These are phyloP conservation scores for Diddensiella caesifluorescens DNA, from an alignment of 805 yeast species.

Conservation along the genomic window DNA sequence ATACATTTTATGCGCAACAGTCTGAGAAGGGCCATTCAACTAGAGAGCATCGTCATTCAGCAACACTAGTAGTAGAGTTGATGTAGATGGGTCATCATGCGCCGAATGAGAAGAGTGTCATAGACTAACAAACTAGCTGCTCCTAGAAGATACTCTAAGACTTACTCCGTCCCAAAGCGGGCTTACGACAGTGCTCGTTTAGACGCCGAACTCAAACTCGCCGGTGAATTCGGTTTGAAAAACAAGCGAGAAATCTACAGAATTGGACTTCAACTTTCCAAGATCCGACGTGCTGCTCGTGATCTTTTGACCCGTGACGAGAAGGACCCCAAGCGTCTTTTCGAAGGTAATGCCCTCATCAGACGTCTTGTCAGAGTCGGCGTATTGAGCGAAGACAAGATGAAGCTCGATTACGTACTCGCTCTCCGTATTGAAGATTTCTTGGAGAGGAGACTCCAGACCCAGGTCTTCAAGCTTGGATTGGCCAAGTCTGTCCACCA, in stretches of 20 bases:
- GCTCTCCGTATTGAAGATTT: constrained; percentile 98
- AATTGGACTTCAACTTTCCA: constrained; percentile 98
- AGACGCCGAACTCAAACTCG: constrained; percentile 98
- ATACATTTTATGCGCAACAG: too few species aligned
- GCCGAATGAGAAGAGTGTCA: too few species aligned
- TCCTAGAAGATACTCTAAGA: constrained; percentile 99
- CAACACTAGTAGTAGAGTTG: too few species aligned
- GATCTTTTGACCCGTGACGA: constrained; percentile 99
- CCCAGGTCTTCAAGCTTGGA: constrained; percentile 99
- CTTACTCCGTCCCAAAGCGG: constrained; percentile 99
- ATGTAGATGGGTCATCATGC: too few species aligned
- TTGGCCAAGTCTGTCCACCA: constrained; percentile 99
- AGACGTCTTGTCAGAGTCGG: constrained; percentile 99
- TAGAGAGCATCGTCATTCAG: too few species aligned
- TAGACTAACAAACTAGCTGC: too few species aligned
- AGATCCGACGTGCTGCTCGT: constrained; percentile 99
- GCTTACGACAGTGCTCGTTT: constrained; percentile 99
- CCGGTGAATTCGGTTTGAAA: constrained; percentile 98
- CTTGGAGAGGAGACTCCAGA: constrained; percentile 99
- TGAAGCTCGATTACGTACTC: constrained; percentile 99
- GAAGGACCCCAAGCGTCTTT: constrained; percentile 99
- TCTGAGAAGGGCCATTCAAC: too few species aligned
- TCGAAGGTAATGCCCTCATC: constrained; percentile 99
- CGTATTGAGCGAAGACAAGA: constrained; percentile 98
- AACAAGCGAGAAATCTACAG: constrained; percentile 99